Base-by-base conservation (phyloP, 345 rosid genomes). In the Sapria himalayana region DNA sequence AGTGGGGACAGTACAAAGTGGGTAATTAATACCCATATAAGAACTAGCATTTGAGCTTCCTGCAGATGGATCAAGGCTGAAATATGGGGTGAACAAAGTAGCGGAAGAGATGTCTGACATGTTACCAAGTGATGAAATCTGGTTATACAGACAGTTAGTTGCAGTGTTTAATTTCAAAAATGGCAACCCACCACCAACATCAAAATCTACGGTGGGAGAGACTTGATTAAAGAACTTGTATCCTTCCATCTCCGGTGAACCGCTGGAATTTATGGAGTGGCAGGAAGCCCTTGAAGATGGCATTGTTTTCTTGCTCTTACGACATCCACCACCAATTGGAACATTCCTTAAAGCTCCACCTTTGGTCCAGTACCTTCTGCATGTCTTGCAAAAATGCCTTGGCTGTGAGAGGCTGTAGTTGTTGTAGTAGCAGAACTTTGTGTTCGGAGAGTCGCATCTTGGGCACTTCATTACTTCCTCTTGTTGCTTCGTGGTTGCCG, bases 351-450 rank as follows among this genome's bases (percentile, higher is more conserved):
- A 54, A 54, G 93, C 65, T 1, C 93, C 93, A 21, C 81, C 89
- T 53, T 64, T 70, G 20, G 93, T 81, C 93, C 93, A 81, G 71
- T 81, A 81, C 46, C 89, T 63, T 15, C 84, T 54, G 14, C 93
- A 81, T 46, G 73, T 71, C 64, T 76, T 81, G 64, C 93, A 81
- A 56, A 76, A 81, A 68, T 81, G 78, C 23, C 93, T 67, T 5
- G 93, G 93, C 46, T 76, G 93, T 20, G 72, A 59, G 46, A 81
- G 85, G 69, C 89, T 76, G 74, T 81, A 81, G 63, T 81, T 81
- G 76, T 81, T 81, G 81, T 69, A 81, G 74, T 81, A 81, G 56
- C 93, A 77, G 74, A 77, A 77, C 41, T 77, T 81, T 37, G 93
- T 81, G 72, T 81, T 81, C 50, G 74, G 43, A 0, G 93, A 81